Percentiles rank a stretch among this genome's conserved stretches.
phyloP scores from a whole-genome alignment of 257 asterid species.

The Scutellaria minor region DNA sequence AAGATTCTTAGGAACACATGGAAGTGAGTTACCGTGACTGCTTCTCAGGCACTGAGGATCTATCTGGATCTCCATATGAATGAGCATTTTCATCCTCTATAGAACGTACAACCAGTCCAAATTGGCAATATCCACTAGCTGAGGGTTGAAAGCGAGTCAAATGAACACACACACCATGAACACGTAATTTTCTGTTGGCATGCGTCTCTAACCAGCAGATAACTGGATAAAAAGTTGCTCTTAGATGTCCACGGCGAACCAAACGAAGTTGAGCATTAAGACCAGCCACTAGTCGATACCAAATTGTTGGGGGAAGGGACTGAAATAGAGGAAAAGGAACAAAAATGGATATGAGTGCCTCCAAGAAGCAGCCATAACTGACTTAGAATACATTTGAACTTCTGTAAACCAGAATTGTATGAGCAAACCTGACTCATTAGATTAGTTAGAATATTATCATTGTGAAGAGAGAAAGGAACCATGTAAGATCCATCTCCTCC shows the following conservation, averaged over 20 bases:
- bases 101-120: conserved; percentile 68
- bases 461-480: conserved; percentile 82
- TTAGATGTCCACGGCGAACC: conserved; percentile 75
- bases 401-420: conserved; percentile 24
- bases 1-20: conserved; percentile 25
- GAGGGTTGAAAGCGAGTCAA: conserved; percentile 75
- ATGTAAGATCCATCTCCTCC: conserved; percentile 97
- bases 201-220: conserved; percentile 83
- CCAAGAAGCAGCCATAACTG: conserved; percentile 25
- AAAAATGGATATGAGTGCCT: conserved; percentile 27
- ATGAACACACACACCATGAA: conserved; percentile 63
- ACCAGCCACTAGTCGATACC: conserved; percentile 92
- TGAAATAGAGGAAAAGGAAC: conserved; percentile 44
- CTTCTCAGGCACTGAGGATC: conserved; percentile 48
- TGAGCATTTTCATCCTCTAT: conserved; percentile 57
- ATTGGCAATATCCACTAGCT: conserved; percentile 72
- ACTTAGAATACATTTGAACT: conserved; percentile 7
- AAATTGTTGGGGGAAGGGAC: conserved; percentile 87
- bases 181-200: conserved; percentile 64
- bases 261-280: conserved; percentile 90
- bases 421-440: conserved; percentile 83
- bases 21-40: conserved; percentile 55
- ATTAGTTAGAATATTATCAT: conserved; percentile 75
- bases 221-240: conserved; percentile 68
- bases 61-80: conserved; percentile 48